Base-by-base conservation (phyloP, 768 basidiomycete species). In the Myochromella boudieri region DNA sequence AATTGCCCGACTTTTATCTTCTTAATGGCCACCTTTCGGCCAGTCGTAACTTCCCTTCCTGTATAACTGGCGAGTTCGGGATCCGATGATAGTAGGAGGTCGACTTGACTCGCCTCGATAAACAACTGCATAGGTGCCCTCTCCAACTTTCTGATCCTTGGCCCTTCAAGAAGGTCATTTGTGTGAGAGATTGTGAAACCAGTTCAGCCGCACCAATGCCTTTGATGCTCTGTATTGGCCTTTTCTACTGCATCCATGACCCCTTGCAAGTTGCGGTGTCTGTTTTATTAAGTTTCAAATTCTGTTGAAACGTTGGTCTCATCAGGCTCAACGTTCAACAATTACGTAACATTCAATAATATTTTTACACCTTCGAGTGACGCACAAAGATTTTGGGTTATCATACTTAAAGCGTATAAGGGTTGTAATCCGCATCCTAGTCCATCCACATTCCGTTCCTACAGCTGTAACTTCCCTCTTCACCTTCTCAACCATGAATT, bases 1-100 rank as follows among this genome's bases (percentile, higher is more conserved):
- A 95, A 94, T 57, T 90, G 89, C 4, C 94, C 93, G 11, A 95
- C 87, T 60, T 95, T 95, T 56, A 97, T 95, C 69, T 98, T 98
- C 74, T 99, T 99, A 57, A 99, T 95, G 46, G 97, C 97, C 0
- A 97, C 85, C 67, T 85, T 88, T n/a, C 84, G 74, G 24, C 83
- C 83, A 2, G 88, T 90, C 0, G 82, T 70, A 14, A 79, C 74
- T 57, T 92, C 87, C 52, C 84, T 75, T 20, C 90, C 91, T 93
- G 52, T 33, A 27, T 15, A 20, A 18, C 15, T n/a, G 1, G 29
- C 27, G 10, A 21, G 8, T 15, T 25, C 6, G 17, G 21, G 11
- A 40, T 27, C 22, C 22, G 29, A 3, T 1, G 4, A 24, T 6
- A 33, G 32, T 15, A 26, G 4, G 22, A 1, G 11, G 5, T 32